Conservation (phyloP, 83 land plant genomes). For the Picea abies region DNA sequence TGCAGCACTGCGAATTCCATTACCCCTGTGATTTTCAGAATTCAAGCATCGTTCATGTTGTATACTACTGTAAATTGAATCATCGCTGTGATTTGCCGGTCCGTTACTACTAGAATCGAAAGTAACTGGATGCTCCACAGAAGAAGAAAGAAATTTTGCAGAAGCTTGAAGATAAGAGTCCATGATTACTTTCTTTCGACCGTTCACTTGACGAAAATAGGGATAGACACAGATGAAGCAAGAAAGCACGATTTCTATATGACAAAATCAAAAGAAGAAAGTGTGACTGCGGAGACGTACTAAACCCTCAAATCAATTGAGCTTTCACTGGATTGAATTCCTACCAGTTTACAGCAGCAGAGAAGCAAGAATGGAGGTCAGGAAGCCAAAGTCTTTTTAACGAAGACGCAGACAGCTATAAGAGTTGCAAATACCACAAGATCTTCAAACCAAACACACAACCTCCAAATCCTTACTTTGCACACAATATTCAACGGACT, state of each 20-base stretch:
- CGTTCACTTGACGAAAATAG: neutral
- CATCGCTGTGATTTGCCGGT: neutral
- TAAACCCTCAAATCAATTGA: no score
- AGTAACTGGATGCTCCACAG: neutral
- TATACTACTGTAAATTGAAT: neutral
- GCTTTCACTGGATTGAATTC: neutral
- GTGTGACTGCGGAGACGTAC: neutral
- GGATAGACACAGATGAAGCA: no score
- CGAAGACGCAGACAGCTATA: neutral
- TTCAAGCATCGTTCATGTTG: neutral
- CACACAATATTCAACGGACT: neutral
- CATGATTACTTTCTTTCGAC: neutral
- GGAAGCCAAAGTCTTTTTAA: neutral
- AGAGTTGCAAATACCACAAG: neutral
- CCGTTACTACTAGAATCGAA: neutral
- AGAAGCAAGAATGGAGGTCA: neutral
- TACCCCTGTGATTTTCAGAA: neutral
- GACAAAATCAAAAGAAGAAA: neutral
- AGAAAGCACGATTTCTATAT: neutral
- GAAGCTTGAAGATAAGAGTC: slow-evolving; percentile 7
- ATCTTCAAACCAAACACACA: neutral
- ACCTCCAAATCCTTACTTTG: neutral
- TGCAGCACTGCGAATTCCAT: neutral
- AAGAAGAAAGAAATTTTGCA: neutral
- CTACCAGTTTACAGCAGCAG: no score